Percentiles rank a stretch among this genome's conserved stretches.
phyloP scores from a whole-genome alignment of 345 rosid genomes.

The Acer saccharum region DNA sequence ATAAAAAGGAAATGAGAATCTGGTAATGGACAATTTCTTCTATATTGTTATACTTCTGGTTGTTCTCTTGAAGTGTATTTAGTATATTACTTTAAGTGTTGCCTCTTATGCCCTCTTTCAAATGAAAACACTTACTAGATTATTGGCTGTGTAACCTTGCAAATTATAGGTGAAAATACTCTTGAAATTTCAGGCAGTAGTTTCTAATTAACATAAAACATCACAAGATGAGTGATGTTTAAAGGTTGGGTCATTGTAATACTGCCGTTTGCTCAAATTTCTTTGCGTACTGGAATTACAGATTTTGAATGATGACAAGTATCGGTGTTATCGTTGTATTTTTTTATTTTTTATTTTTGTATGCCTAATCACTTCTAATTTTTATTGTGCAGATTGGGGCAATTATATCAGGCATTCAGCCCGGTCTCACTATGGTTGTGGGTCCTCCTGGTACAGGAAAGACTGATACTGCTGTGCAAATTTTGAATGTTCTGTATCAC shows the following conservation, averaged over 20 bases:
- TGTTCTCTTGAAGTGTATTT: too few species aligned
- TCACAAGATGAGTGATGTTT: not conserved
- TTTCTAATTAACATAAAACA: not conserved
- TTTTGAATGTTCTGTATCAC: slow-evolving; percentile 92
- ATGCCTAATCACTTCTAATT: slow-evolving; percentile 12
- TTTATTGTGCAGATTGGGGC: slow-evolving; percentile 79
- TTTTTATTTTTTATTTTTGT: too few species aligned
- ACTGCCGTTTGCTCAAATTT: not conserved
- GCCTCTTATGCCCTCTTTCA: not conserved
- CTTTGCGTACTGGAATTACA: not conserved
- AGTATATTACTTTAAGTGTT: too few species aligned
- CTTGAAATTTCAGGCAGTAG: not conserved
- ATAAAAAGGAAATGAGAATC: not conserved
- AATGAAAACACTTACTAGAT: not conserved
- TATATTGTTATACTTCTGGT: not conserved
- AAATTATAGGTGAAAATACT: not conserved
- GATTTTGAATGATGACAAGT: not conserved
- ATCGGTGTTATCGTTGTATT: not conserved
- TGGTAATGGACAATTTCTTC: not conserved
- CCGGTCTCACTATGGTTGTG: slow-evolving; percentile 97
- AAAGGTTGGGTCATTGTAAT: not conserved
- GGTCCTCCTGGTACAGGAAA: slow-evolving; percentile 99
- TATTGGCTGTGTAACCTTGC: not conserved
- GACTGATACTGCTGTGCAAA: slow-evolving; percentile 99
- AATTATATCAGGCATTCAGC: slow-evolving; percentile 94